These are phyloP conservation scores for Suhomyces bolitotheri DNA, from an alignment of 1,139 yeast species.

Conservation along the genomic window DNA sequence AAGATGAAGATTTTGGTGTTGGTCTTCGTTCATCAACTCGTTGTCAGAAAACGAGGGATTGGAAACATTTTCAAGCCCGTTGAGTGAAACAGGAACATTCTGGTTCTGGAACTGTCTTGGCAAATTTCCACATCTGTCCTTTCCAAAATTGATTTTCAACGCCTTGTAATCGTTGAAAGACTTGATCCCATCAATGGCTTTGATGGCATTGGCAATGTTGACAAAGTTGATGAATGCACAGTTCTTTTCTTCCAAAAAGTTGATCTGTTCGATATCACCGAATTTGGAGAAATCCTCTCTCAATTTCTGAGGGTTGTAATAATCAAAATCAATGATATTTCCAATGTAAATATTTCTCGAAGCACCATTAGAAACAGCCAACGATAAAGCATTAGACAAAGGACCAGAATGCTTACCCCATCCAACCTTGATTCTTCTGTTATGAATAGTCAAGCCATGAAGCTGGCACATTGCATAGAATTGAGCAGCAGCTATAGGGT, in stretches of 20 bases:
- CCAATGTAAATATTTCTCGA: conserved; percentile 91
- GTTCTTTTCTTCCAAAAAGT: conserved; percentile 73
- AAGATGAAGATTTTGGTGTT: conserved; percentile 12
- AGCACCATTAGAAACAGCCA: conserved; percentile 94
- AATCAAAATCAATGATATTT: conserved; percentile 46
- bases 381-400: conserved; percentile 71
- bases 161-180: conserved; percentile 38
- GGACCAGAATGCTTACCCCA: conserved; percentile 98
- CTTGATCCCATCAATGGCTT: conserved; percentile 67
- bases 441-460: conserved; percentile 79
- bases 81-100: conserved; percentile 17
- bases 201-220: conserved; percentile 79
- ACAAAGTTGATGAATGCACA: conserved; percentile 83
- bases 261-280: conserved; percentile 82
- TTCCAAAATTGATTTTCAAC: conserved; percentile 72
- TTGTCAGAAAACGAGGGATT: conserved; percentile 30
- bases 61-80: conserved; percentile 24
- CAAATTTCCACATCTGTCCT: conserved; percentile 88
- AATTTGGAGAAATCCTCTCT: conserved; percentile 65
- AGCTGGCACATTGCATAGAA: conserved; percentile 85
- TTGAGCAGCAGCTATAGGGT: conserved; percentile 90
- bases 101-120: conserved; percentile 52
- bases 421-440: conserved; percentile 80
- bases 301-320: conserved; percentile 58
- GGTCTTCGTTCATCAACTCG: conserved; percentile 28